Evolutionary conservation across 768 basidiomycete genomes (phyloP), one percentile per base, ranked within the genome.

Genomic region (Dentipellis fragilis): DNA sequence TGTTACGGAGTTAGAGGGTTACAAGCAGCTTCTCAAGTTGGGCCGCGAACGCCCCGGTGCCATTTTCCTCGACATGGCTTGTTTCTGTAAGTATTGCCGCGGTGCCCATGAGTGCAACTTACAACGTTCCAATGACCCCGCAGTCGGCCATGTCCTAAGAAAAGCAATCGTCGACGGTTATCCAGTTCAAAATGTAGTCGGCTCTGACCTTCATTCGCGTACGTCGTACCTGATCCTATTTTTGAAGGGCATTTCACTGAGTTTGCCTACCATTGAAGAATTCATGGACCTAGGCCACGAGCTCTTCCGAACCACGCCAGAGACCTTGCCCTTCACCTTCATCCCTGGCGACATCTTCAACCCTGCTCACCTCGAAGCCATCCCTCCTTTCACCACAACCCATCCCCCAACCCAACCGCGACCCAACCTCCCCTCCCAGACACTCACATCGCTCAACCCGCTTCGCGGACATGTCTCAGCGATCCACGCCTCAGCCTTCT

Each of bases 261-360:
- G 6, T 6, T 29, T 6, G 6, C 29, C 29, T 6, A 29, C 29
- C 29, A 3, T 6, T 29, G 29, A 3, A 84, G 83, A 69, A 10
- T 80, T 81, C 58, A 85, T 82, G 83, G 71, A 79, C 4, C 70
- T 77, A 5, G 84, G 84, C 1, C 82, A 84, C 58, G 69, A 78
- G 50, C 70, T 86, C 12, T 86, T 84, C 68, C 72, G 67, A 49
- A 72, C 78, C 2, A 79, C 71, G 0, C 73, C 77, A 0, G 67
- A 75, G 37, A 71, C 74, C 0, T 84, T 80, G 65, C 78, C 80
- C 1, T 79, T 72, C 0, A 64, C 69, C 0, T 85, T 85, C 62
- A 53, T 85, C n/a, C 65, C 72, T 14, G 84, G 83, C 1, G 75
- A 86, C 57, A 71, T 66, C 0, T 75, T 85, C 49, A 73, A 82